These are phyloP conservation scores for Sporothrix pseudoabietina DNA, from an alignment of 2,329 filamentous ascomycete genomes.

Conservation along the genomic window DNA sequence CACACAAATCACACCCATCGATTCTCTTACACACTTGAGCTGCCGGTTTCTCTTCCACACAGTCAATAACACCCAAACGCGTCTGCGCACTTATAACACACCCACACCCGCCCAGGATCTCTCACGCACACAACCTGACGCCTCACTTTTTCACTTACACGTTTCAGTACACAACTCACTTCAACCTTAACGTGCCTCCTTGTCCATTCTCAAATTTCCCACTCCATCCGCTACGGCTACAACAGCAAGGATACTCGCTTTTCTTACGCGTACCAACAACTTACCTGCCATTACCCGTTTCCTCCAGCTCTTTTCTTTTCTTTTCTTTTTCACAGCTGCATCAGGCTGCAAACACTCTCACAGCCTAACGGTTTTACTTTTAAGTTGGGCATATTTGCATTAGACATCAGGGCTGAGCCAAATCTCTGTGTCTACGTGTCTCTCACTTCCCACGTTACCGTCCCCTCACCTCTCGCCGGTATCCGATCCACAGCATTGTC, in stretches of 20 bases:
- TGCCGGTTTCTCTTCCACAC: not conserved
- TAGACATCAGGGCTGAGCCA: slow-evolving; percentile 2
- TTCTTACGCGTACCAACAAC: not conserved
- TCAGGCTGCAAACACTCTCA: slow-evolving; percentile 19
- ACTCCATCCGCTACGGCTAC: not conserved
- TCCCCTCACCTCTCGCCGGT: not conserved
- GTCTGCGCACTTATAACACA: slow-evolving; percentile 24
- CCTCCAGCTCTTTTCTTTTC: not conserved
- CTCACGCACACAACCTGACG: slow-evolving; percentile 32
- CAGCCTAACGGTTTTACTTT: slow-evolving; percentile 16
- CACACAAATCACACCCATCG: slow-evolving; percentile 32
- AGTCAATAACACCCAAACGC: slow-evolving; percentile 11
- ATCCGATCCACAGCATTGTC: not conserved
- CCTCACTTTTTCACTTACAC: slow-evolving; percentile 26
- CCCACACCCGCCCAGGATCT: slow-evolving; percentile 11
- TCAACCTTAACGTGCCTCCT: not conserved
- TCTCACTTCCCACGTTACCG: not conserved
- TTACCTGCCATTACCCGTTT: not conserved
- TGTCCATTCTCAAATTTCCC: not conserved
- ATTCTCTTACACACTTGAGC: slow-evolving; percentile 24
- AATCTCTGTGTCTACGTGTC: slow-evolving; percentile 16
- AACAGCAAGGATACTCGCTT: not conserved
- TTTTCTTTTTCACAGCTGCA: not conserved
- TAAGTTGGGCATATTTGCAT: slow-evolving; percentile 61
- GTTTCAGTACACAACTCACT: slow-evolving; percentile 33